Evolutionary conservation across 441 rosid genomes (phyloP).

Genomic region (Arabidopsis hybrid): DNA sequence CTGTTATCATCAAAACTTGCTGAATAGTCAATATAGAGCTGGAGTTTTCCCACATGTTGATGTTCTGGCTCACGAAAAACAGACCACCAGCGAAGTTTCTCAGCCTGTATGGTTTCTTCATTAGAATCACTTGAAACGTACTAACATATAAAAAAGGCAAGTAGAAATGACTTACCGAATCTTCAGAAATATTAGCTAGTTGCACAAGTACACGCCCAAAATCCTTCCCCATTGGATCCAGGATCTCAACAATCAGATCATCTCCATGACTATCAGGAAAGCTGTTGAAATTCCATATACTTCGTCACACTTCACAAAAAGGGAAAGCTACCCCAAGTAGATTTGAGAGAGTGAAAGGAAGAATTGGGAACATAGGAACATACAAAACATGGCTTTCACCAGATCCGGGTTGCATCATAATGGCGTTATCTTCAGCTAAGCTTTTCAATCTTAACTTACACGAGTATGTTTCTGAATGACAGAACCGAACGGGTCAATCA

Average conservation of each 20-base stretch:
- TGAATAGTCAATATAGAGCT: constrained; percentile 82
- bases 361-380: constrained; percentile 45
- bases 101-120: constrained; percentile 66
- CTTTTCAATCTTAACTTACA: constrained; percentile 85
- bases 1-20: constrained; percentile 83
- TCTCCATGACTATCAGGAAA: constrained; percentile 97
- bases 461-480: constrained; percentile 73
- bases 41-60: constrained; percentile 88
- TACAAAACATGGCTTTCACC: constrained; percentile 97
- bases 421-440: constrained; percentile 78
- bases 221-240: constrained; percentile 83
- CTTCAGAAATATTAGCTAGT: constrained; percentile 86
- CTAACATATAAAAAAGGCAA: constrained; percentile 20
- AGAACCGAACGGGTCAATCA: constrained; percentile 30
- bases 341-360: constrained; percentile 25
- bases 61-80: constrained; percentile 95
- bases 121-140: constrained; percentile 45
- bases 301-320: constrained; percentile 42
- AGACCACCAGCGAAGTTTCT: constrained; percentile 97
- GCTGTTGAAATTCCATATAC: constrained; percentile 58
- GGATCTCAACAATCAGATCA: constrained; percentile 90
- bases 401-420: constrained; percentile 93
- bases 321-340: constrained; percentile 30
- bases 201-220: constrained; percentile 96
- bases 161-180: constrained; percentile 58